Base-by-base conservation (phyloP, 371 early-diverging fungal genomes). In the Rhizoclosmatium hyalinum region DNA sequence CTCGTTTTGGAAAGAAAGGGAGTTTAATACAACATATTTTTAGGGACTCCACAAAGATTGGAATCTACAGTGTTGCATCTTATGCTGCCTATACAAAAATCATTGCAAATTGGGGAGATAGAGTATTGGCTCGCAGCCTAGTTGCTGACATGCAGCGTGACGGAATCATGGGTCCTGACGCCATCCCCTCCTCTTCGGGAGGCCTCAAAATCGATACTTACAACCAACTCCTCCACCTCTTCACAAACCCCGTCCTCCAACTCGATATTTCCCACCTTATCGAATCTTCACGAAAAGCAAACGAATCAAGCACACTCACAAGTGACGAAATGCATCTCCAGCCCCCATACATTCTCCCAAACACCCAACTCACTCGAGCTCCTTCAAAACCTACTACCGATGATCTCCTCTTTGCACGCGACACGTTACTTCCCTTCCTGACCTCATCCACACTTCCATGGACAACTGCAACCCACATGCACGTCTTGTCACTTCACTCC, bases 121-220 rank as follows among this genome's bases (percentile, higher is more conserved):
- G 65, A 17, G 12, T 8, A 42, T 43, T 64, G 6, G 65, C 65
- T 8, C 39, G 44, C 6, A 50, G 17, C 6, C 6, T 50, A 50
- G 0, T 50, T 17, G 50, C 50, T 17, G 50, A 50, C 17, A 50
- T 50, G 50, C 6, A 50, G 17, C 50, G 50, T 6, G 50, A 50
- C 17, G 44, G 65, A 43, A 42, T 42, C 42, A 43, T 64, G 42
- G 65, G 65, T 10, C 65, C 65, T 41, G n/a, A 42, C 42, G 39
- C 43, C 42, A 39, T 21, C n/a, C 17, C 65, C 21, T 24, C 10
- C 21, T 2, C n/a, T 42, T 8, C 6, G 8, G 41, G n/a, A 4
- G 53, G 54, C 19, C 32, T 67, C 19, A 24, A 24, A 19, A 67
- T 67, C 12, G 54, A 67, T n/a, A 32, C 68, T 17, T 67, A 67